These are phyloP conservation scores for Stagonosporopsis chrysanthemi DNA, from an alignment of 2,329 filamentous ascomycete genomes.

Conservation along the genomic window DNA sequence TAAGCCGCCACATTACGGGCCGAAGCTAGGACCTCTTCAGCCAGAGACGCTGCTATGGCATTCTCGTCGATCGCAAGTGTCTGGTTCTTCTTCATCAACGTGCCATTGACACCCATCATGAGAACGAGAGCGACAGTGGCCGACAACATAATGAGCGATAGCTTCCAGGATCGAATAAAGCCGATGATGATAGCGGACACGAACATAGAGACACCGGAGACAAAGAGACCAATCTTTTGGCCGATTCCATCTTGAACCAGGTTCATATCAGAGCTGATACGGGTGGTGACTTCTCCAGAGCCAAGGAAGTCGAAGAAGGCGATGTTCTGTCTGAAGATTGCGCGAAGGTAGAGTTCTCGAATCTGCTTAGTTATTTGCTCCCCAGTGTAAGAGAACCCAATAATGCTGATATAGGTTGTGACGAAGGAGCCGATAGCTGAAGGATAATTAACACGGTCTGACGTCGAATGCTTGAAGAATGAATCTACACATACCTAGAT, in stretches of 20 bases:
- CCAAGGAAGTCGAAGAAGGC: constrained; percentile 78
- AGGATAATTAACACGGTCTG: constrained; percentile 7
- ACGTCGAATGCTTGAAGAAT: background rate
- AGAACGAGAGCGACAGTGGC: constrained; percentile 81
- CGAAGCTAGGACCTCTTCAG: constrained; percentile 93
- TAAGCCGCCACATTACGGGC: constrained; percentile 93
- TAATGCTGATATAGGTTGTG: constrained; percentile 77
- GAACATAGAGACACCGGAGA: constrained; percentile 61
- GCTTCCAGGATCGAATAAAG: constrained; percentile 90
- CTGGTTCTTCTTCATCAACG: constrained; percentile 84
- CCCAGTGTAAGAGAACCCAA: constrained; percentile 80
- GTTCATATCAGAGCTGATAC: constrained; percentile 95
- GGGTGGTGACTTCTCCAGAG: constrained; percentile 92
- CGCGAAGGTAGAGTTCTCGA: constrained; percentile 69
- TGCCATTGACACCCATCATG: constrained; percentile 74
- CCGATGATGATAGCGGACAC: constrained; percentile 89
- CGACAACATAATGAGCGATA: constrained; percentile 84
- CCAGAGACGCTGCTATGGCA: constrained; percentile 83
- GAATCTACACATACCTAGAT: constrained; percentile 52
- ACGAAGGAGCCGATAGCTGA: constrained; percentile 57
- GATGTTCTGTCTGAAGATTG: constrained; percentile 53
- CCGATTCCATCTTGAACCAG: constrained; percentile 88
- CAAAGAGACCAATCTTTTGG: constrained; percentile 48
- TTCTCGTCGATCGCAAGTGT: constrained; percentile 75
- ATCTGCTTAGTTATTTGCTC: constrained; percentile 58